These are phyloP conservation scores for Botrytis pseudocinerea DNA, from an alignment of 2,329 filamentous ascomycete species.

Conservation along the genomic window DNA sequence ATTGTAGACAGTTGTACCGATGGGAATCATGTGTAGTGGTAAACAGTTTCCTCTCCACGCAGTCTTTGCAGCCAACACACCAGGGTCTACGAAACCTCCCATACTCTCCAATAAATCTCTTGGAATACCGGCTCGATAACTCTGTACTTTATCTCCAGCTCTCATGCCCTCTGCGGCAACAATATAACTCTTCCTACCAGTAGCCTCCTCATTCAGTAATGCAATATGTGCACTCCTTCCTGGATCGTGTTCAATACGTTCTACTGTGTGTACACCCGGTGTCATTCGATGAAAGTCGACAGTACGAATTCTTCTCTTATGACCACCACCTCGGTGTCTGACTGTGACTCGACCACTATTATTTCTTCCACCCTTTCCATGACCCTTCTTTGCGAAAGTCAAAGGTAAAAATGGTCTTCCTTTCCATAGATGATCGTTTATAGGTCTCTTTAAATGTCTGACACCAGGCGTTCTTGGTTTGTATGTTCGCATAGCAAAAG, in stretches of 20 bases:
- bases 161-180: conserved; percentile 93
- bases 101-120: conserved; percentile 83
- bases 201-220: conserved; percentile 73
- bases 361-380: conserved; percentile 90
- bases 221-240: conserved; percentile 92
- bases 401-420: conserved; percentile 79
- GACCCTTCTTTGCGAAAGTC: conserved; percentile 90
- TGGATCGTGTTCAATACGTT: conserved; percentile 95
- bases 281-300: conserved; percentile 82
- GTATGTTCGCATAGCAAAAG: conserved; percentile 69
- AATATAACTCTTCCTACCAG: conserved; percentile 81
- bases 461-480: conserved; percentile 91
- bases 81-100: conserved; percentile 90
- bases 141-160: conserved; percentile 87
- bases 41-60: conserved; percentile 93
- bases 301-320: conserved; percentile 86
- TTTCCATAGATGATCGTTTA: conserved; percentile 98
- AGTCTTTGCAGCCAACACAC: conserved; percentile 92
- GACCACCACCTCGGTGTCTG: conserved; percentile 87
- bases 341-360: conserved; percentile 83
- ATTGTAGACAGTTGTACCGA: conserved; percentile 91
- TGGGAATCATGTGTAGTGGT: conserved; percentile 91
- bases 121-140: conserved; percentile 87
- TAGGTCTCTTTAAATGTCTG: conserved; percentile 84
- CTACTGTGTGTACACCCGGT: conserved; percentile 82